phyloP scores from a whole-genome alignment of 2,329 filamentous ascomycete species.

The Aureobasidium lini region DNA sequence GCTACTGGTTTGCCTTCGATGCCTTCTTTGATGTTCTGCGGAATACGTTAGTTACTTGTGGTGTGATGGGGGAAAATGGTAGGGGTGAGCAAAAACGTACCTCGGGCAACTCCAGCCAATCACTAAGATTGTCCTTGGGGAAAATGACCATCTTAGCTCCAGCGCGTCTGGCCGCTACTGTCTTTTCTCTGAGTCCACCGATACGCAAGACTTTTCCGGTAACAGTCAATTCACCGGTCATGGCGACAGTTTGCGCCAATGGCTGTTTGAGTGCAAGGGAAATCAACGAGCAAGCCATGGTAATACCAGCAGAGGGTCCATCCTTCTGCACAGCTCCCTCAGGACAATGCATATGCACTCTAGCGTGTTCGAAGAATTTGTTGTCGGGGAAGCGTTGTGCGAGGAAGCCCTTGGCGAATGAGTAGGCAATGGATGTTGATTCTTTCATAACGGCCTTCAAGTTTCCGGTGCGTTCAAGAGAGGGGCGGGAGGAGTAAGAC shows the following conservation, averaged over 20 bases:
- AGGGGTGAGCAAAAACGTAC: slow-evolving; percentile 48
- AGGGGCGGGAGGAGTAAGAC: slow-evolving; percentile 63
- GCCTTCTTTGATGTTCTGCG: slow-evolving; percentile 93
- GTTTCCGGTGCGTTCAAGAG: slow-evolving; percentile 88
- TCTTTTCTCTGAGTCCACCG: slow-evolving; percentile 92
- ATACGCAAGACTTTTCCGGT: slow-evolving; percentile 96
- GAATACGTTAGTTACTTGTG: background rate
- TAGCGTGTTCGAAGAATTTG: slow-evolving; percentile 91
- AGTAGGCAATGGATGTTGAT: slow-evolving; percentile 90
- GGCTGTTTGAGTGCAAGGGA: slow-evolving; percentile 73
- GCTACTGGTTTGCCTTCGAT: slow-evolving; percentile 83
- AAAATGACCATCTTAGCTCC: slow-evolving; percentile 93
- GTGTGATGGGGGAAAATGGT: background rate
- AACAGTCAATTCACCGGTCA: slow-evolving; percentile 95
- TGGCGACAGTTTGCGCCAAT: slow-evolving; percentile 80
- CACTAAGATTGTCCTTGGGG: slow-evolving; percentile 87
- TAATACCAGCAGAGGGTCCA: slow-evolving; percentile 72
- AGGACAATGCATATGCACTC: slow-evolving; percentile 90
- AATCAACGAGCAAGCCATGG: slow-evolving; percentile 91
- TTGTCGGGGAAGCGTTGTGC: slow-evolving; percentile 81
- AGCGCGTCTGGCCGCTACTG: slow-evolving; percentile 84
- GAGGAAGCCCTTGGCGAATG: slow-evolving; percentile 85
- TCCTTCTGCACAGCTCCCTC: slow-evolving; percentile 96
- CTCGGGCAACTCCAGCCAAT: slow-evolving; percentile 95
- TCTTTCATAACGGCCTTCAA: slow-evolving; percentile 98